Base-by-base conservation (phyloP, 345 rosid genomes). In the Toxicodendron radicans region DNA sequence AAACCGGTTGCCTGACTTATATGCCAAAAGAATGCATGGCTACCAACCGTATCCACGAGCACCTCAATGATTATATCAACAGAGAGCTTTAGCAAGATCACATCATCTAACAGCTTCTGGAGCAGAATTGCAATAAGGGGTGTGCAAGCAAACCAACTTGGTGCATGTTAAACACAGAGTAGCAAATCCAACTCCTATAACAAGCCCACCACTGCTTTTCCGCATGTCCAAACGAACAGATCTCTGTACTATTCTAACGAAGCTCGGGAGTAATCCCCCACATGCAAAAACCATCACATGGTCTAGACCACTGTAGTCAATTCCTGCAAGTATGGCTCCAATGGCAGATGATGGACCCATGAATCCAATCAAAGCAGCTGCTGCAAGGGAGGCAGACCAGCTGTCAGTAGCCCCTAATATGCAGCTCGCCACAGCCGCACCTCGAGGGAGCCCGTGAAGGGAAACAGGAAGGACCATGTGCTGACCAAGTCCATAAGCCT, bases 381-480 rank as follows among this genome's bases (percentile, higher is more conserved):
- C 95, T 38, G 93, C 93, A 35, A 96, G 83, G 17, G 97, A 85
- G 23, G 89, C 89, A 46, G 92, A 97, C 99, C 98, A 93, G 69
- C 97, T 96, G 76, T 86, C 94, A 11, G 98, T 93, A 24, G 94
- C 95, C 16, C 98, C 98, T 16, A 83, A 92, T 58, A 96, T 87
- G 80, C 99, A 96, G 80, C 99, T 93, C 21, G 98, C 98, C 20
- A 96, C 99, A 2, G 99, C 97, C 10, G 94, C 97, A 30, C 99
- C 98, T 18, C 98, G 87, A 43, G 98, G 99, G 49, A 96, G 91
- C 45, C 98, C 98, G 4, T 96, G 99, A 49, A 96, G 76, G 58
- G 97, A 92, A 69, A 96, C 98, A 0, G 99, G 99, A 64, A 96
- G 95, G 75, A 96, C 95, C 90, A 96, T 93, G 85, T 96, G 93